Evolutionary conservation across 2,329 filamentous ascomycete genomes (phyloP).

Genomic region (Eutypa lata): DNA sequence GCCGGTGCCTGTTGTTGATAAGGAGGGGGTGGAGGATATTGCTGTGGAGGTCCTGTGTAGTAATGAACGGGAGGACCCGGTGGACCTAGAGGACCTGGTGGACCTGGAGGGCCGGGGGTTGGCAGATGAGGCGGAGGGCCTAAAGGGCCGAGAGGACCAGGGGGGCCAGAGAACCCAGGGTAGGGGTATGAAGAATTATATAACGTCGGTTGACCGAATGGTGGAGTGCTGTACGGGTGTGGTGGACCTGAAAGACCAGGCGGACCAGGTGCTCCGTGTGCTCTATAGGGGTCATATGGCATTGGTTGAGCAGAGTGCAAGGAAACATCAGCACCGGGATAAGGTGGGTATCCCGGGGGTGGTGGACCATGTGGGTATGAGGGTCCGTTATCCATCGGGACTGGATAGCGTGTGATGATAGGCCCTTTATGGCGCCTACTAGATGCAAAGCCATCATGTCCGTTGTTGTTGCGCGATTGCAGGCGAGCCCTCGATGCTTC

Average conservation of each 20-base stretch:
- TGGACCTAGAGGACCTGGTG: background rate
- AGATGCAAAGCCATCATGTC: conserved; percentile 15
- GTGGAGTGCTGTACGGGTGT: background rate
- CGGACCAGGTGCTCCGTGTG: background rate
- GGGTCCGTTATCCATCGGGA: conserved; percentile 18
- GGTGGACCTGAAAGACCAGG: background rate
- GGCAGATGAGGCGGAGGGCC: background rate
- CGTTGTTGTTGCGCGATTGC: conserved; percentile 19
- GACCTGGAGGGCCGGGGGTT: background rate
- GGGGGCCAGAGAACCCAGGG: background rate
- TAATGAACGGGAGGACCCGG: background rate
- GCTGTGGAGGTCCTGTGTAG: background rate
- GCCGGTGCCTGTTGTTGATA: background rate
- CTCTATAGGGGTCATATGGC: background rate
- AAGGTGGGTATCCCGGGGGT: conserved; percentile 13
- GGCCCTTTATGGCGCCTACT: conserved; percentile 26
- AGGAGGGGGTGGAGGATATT: background rate
- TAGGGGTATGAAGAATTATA: background rate
- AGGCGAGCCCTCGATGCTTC: conserved; percentile 27
- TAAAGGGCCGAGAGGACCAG: background rate
- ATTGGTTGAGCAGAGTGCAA: background rate
- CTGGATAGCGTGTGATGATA: conserved; percentile 29
- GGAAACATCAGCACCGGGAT: conserved; percentile 5
- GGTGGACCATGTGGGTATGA: conserved; percentile 14
- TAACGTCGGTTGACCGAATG: background rate